Evolutionary conservation across 2,329 filamentous ascomycete genomes (phyloP), one percentile per base, ranked within the genome.

Genomic region (Alternaria longipes): DNA sequence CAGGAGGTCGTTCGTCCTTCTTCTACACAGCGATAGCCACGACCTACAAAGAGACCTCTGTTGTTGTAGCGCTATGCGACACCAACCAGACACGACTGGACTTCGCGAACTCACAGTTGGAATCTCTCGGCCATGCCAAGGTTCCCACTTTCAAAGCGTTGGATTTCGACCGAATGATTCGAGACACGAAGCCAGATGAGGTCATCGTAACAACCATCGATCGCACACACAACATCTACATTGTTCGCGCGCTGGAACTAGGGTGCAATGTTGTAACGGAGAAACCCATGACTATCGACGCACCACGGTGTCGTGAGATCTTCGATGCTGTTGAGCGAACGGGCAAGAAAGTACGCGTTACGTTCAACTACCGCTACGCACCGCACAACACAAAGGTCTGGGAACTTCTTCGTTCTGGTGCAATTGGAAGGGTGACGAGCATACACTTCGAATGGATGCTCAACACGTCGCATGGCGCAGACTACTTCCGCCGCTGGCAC

Each of bases 361-460:
- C 85, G 0, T 89, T 89, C 80, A 89, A 89, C 77, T 89, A 89
- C 76, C 84, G 87, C 22, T 89, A 89, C 68, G 86, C 86, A 40
- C 87, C 87, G n/a, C 87, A 89, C 75, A 87, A 89, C 74, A 89
- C 86, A 14, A 86, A 85, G 62, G 81, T 89, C 2, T 84, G 81
- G 61, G 83, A 87, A 71, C 65, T 89, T 1, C 65, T 89, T 4
- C 80, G 77, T 3, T 81, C 83, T 0, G 85, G 85, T 0, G 84
- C 83, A 1, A 87, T 89, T 59, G 87, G 87, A 1, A 79, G 77
- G 9, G 84, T 89, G 3, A 84, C 84, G 3, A 85, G 68, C 34
- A 84, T 89, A 22, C 86, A 89, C 69, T 88, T 89, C 57, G 86
- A 89, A 74, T 89, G 87, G 87, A 82, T 88, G 78, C 83, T 89